These are phyloP conservation scores for Geotrichum siamense DNA, from an alignment of 1,139 yeast genomes.

Conservation along the genomic window DNA sequence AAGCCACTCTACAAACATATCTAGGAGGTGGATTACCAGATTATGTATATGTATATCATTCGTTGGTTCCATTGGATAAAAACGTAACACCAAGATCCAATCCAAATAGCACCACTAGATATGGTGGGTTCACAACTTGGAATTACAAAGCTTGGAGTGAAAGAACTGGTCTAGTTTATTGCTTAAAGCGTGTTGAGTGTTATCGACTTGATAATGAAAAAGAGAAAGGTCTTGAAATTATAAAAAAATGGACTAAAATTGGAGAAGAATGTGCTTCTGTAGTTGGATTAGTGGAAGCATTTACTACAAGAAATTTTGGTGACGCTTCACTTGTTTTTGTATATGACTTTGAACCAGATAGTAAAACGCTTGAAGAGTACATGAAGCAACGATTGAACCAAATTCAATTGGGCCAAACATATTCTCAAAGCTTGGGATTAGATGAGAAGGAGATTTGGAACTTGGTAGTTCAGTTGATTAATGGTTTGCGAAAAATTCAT, in stretches of 20 bases:
- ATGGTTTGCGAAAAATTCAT: conserved; percentile 62
- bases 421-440: conserved; percentile 26
- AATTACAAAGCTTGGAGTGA: conserved; percentile 77
- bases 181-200: conserved; percentile 64
- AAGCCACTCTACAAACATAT: conserved; percentile 68
- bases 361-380: conserved; percentile 50
- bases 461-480: conserved; percentile 64
- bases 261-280: conserved; percentile 44
- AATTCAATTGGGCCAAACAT: background rate
- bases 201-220: conserved; percentile 55
- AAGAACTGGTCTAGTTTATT: conserved; percentile 69
- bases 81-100: conserved; percentile 29
- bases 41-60: conserved; percentile 74
- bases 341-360: conserved; percentile 62
- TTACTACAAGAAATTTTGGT: conserved; percentile 81
- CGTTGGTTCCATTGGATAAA: conserved; percentile 72
- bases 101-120: conserved; percentile 45
- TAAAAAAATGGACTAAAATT: conserved; percentile 45
- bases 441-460: conserved; percentile 68
- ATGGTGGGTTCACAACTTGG: conserved; percentile 56
- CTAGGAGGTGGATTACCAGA: conserved; percentile 62
- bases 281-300: conserved; percentile 68
- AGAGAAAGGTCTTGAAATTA: conserved; percentile 32
- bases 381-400: conserved; percentile 20
- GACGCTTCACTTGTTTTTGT: conserved; percentile 54